A percentile compares a stretch with the other conserved stretches of the same genome.
Evolutionary conservation across 805 yeast species (phyloP).

Genomic region (Pichia cephalocereana): DNA sequence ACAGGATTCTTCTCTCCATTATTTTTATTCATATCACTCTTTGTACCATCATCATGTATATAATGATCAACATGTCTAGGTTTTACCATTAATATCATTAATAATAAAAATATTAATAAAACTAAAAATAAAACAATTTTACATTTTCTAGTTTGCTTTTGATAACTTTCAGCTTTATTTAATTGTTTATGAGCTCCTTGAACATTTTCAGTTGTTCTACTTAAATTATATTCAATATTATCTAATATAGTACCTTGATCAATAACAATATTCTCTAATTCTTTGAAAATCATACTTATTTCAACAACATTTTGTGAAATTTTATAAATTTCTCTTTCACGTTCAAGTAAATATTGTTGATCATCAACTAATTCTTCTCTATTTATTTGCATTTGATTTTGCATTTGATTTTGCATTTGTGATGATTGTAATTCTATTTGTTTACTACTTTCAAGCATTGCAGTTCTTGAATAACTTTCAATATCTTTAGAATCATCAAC

Average conservation of each 20-base stretch:
- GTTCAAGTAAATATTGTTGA: conserved; percentile 58
- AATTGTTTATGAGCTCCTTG: conserved; percentile 73
- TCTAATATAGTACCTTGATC: conserved; percentile 95
- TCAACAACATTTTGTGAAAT: conserved; percentile 93
- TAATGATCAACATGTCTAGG: conserved; percentile 33
- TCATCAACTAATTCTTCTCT: conserved; percentile 50
- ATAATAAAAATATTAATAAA: conserved; percentile 60
- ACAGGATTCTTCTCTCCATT: too few relatives aligned
- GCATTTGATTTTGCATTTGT: conserved; percentile 14
- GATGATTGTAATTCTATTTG: conserved; percentile 28
- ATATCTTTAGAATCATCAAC: conserved; percentile 10
- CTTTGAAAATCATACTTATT: conserved; percentile 86
- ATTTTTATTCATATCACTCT: background rate
- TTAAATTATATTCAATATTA: conserved; percentile 86
- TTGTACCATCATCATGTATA: conserved; percentile 14
- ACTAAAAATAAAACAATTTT: conserved; percentile 69
- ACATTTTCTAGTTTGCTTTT: conserved; percentile 84
- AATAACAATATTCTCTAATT: conserved; percentile 81
- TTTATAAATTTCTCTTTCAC: conserved; percentile 85
- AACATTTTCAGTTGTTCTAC: conserved; percentile 68
- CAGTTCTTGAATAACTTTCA: conserved; percentile 45
- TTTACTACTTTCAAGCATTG: conserved; percentile 34
- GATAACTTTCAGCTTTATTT: conserved; percentile 67
- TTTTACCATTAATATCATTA: conserved; percentile 62
- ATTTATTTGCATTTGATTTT: conserved; percentile 28